Evolutionary conservation across 2,329 filamentous ascomycete genomes (phyloP).

Genomic region (Biscogniauxia sp.): DNA sequence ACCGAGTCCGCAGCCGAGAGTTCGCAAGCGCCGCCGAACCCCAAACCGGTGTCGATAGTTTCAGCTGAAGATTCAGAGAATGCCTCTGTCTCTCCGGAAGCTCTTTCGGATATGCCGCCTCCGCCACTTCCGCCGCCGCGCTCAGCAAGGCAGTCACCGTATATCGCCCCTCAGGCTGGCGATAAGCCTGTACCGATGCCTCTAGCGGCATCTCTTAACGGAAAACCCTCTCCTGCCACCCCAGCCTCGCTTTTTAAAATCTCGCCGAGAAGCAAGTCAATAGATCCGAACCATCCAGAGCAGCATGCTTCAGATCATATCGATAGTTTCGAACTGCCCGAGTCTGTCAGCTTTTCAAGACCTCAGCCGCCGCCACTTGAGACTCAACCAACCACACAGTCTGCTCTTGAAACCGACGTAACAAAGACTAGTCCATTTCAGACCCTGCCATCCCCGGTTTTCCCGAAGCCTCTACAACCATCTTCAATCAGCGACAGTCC

Average conservation of each 20-base stretch:
- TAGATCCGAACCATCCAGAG: slow-evolving; percentile 40
- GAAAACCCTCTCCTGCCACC: slow-evolving; percentile 67
- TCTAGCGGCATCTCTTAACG: slow-evolving; percentile 30
- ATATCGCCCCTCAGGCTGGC: slow-evolving; percentile 55
- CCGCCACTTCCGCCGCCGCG: slow-evolving; percentile 64
- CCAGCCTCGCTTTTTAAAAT: slow-evolving; percentile 87
- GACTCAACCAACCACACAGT: slow-evolving; percentile 47
- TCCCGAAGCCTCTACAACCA: slow-evolving; percentile 39
- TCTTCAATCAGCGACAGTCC: slow-evolving; percentile 65
- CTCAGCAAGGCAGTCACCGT: slow-evolving; percentile 66
- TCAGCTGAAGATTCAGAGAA: slow-evolving; percentile 59
- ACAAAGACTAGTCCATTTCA: slow-evolving; percentile 52
- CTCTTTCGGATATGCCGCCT: slow-evolving; percentile 64
- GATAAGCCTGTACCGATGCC: slow-evolving; percentile 27
- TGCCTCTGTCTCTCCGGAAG: slow-evolving; percentile 63
- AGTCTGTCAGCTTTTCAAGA: slow-evolving; percentile 55
- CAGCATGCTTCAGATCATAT: slow-evolving; percentile 50
- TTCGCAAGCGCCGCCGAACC: slow-evolving; percentile 27
- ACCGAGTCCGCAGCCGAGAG: slow-evolving; percentile 39
- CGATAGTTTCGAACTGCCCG: slow-evolving; percentile 66
- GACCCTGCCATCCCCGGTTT: slow-evolving; percentile 47
- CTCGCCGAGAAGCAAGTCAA: slow-evolving; percentile 51
- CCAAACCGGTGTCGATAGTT: slow-evolving; percentile 37
- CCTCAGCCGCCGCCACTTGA: slow-evolving; percentile 50
- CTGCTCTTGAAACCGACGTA: slow-evolving; percentile 36